A percentile compares a stretch with the other conserved stretches of the same genome.
Evolutionary conservation across 805 yeast genomes (phyloP).

Genomic region (Metschnikowia noctiluminum): DNA sequence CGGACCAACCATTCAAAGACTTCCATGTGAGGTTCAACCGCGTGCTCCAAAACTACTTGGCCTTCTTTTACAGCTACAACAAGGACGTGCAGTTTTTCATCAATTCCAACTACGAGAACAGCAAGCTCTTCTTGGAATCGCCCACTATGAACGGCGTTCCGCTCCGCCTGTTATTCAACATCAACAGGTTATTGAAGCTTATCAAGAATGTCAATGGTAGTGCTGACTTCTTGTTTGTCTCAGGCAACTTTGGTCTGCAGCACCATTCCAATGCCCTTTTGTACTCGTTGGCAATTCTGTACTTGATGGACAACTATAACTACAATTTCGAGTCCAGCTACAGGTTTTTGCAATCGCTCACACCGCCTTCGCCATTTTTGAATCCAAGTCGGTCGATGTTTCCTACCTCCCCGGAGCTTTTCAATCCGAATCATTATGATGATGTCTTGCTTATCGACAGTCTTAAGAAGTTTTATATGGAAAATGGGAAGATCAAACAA

Average conservation of each 20-base stretch:
- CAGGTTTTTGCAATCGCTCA: slow-evolving; percentile 22
- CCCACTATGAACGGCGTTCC: slow-evolving; percentile 40
- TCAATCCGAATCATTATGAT: slow-evolving; percentile 34
- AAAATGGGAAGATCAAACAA: slow-evolving; percentile 31
- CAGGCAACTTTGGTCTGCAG: slow-evolving; percentile 26
- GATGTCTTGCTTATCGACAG: slow-evolving; percentile 39
- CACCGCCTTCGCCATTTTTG: background rate
- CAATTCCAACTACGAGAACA: slow-evolving; percentile 23
- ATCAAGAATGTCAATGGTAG: slow-evolving; percentile 30
- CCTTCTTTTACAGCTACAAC: slow-evolving; percentile 33
- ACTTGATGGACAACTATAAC: slow-evolving; percentile 39
- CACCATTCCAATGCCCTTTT: slow-evolving; percentile 24
- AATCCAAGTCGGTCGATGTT: background rate
- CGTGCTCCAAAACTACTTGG: slow-evolving; percentile 37
- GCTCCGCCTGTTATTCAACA: slow-evolving; percentile 34
- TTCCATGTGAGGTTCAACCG: slow-evolving; percentile 30
- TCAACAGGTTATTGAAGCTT: slow-evolving; percentile 34
- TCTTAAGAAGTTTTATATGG: slow-evolving; percentile 35
- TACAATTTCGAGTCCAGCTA: slow-evolving; percentile 32
- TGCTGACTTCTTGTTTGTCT: slow-evolving; percentile 32
- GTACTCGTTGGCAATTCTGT: slow-evolving; percentile 30
- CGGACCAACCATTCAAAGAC: slow-evolving; percentile 23
- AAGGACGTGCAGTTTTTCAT: slow-evolving; percentile 27
- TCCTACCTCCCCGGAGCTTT: slow-evolving; percentile 1
- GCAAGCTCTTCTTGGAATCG: slow-evolving; percentile 21